phyloP scores from a whole-genome alignment of 75 land plant species.

The Adiantum capillusveneris region DNA sequence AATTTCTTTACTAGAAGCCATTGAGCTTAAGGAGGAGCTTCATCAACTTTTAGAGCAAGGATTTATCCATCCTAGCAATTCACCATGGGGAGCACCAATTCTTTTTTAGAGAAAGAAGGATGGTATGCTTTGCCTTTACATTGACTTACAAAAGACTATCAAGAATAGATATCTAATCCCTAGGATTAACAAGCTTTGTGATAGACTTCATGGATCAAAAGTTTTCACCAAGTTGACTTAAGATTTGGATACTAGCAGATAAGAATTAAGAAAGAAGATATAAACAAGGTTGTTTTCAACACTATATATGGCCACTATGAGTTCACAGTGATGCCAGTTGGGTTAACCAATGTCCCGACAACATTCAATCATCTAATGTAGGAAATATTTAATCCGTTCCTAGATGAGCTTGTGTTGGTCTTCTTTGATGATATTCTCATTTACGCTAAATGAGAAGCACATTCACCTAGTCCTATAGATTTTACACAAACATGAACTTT shows the following conservation, averaged over 20 bases:
- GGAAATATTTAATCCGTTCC: neutral
- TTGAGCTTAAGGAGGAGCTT: no score
- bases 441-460: neutral
- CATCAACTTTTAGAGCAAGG: no score
- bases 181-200: neutral
- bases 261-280: constrained; percentile 5
- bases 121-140: no score
- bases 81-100: neutral
- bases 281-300: constrained; percentile 14
- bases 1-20: no score
- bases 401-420: constrained; percentile 6
- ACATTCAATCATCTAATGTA: constrained; percentile 5
- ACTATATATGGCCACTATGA: constrained; percentile 22
- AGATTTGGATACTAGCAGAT: constrained; percentile 22
- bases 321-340: constrained; percentile 23
- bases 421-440: constrained; percentile 11
- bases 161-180: no score
- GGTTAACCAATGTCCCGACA: constrained; percentile 16
- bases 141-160: no score
- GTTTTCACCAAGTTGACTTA: constrained; percentile 28
- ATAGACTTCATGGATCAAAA: neutral
- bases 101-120: no score
- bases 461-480: neutral
- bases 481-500: neutral
- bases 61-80: neutral